Evolutionary conservation across 2,329 filamentous ascomycete species (phyloP), one percentile per base, ranked within the genome.

Genomic region (Esteya vermicola): DNA sequence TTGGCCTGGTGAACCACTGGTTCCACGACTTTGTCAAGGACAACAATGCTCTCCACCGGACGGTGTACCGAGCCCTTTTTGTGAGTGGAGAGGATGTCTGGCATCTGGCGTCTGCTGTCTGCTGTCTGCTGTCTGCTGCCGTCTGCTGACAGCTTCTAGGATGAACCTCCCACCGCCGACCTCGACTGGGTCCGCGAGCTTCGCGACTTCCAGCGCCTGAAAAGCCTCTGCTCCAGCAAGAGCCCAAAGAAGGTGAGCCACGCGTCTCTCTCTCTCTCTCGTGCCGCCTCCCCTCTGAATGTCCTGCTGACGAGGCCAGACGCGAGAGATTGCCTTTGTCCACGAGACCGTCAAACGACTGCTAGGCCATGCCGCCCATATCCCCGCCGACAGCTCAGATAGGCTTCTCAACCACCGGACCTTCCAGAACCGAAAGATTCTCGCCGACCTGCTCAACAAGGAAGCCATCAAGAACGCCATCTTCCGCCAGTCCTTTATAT

Each of bases 401-500:
- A 38, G 39, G 18, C 31, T 38, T 12, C 37, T 41, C 12, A 3
- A 60, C 8, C 59, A 63, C 45, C 51, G 60, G 19, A 41, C 53
- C 14, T 77, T 73, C 4, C 65, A 62, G 46, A 68, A 71, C 46
- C 54, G 63, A 28, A 40, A 58, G 16, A 47, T 72, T 28, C 57
- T 76, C 8, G 46, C 53, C 8, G n/a, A 57, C 9, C 52, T 70
- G 42, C 67, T 73, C 48, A 47, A 54, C n/a, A 31, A 62, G 3
- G 56, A 62, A 8, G 54, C 60, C 19, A 79, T 75, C 45, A 62
- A 70, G 36, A 63, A 72, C 41, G 64, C 68, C 21, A 77, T 85
- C 51, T 60, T 86, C 25, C 72, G 70, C 46, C 66, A 69, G 12
- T 85, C 80, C 1, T 72, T 66, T 18, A 62, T 85, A 3, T 83